Conservation (phyloP, 768 basidiomycete genomes). For the Gautieria morchelliformis region DNA sequence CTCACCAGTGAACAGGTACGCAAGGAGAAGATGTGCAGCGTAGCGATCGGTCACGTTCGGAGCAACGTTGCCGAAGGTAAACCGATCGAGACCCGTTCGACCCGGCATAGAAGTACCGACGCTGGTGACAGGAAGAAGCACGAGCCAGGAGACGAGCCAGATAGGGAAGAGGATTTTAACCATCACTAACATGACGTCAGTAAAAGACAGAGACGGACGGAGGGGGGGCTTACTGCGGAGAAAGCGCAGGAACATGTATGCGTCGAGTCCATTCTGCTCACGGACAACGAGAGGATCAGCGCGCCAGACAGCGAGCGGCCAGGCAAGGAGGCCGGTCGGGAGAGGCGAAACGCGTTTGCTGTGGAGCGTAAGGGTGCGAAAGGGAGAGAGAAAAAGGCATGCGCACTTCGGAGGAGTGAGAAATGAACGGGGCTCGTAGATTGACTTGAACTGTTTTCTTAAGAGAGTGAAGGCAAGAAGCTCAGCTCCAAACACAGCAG, state of each 20-base stretch:
- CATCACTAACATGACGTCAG: conserved; percentile 49
- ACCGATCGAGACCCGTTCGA: conserved; percentile 51
- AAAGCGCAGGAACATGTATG: conserved; percentile 90
- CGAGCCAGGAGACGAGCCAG: conserved; percentile 81
- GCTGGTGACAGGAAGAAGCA: conserved; percentile 70
- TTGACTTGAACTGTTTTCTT: conserved; percentile 73
- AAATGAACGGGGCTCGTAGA: conserved; percentile 85
- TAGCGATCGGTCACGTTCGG: conserved; percentile 44
- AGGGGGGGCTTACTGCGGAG: conserved; percentile 21
- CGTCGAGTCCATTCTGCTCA: conserved; percentile 72
- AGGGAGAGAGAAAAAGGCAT: conserved; percentile 5
- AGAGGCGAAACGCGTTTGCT: conserved; percentile 56
- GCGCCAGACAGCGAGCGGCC: conserved; percentile 57
- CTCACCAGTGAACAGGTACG: conserved; percentile 72
- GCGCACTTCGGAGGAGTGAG: conserved; percentile 36
- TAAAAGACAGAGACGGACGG: background rate
- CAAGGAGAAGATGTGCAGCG: conserved; percentile 69
- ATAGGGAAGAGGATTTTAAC: conserved; percentile 75
- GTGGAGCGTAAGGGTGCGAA: background rate
- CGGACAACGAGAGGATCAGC: conserved; percentile 56
- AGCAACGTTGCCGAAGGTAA: conserved; percentile 76
- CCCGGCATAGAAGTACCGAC: conserved; percentile 38
- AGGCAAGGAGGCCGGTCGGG: conserved; percentile 39
- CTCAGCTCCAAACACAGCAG: conserved; percentile 59
- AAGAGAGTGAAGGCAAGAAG: conserved; percentile 73